Conservation (phyloP, 495 filamentous ascomycete genomes). For the Daldinia concentrica region DNA sequence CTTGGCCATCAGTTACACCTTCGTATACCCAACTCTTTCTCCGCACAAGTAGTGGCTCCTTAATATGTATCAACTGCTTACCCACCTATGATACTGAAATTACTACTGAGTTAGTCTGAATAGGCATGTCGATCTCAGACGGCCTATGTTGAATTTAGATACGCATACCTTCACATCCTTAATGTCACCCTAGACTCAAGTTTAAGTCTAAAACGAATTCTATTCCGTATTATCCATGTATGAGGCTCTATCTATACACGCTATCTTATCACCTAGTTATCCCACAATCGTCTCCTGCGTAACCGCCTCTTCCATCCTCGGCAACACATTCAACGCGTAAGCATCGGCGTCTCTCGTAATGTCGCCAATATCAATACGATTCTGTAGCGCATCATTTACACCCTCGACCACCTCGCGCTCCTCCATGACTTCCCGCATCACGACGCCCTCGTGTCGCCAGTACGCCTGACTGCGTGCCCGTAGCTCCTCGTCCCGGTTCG, state of each 20-base stretch:
- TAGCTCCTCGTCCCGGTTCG: conserved; percentile 61
- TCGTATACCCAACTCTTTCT: conserved; percentile 7
- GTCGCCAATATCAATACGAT: conserved; percentile 59
- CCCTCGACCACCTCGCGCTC: conserved; percentile 67
- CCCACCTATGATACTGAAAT: neutral
- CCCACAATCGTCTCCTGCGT: neutral
- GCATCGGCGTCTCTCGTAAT: conserved; percentile 63
- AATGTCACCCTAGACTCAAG: neutral
- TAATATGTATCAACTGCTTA: neutral
- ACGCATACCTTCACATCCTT: neutral
- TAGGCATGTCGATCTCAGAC: neutral
- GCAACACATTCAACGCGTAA: conserved; percentile 60
- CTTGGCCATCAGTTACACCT: neutral
- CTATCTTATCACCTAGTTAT: neutral
- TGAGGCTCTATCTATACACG: neutral
- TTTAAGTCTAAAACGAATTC: neutral
- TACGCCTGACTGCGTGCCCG: conserved; percentile 56
- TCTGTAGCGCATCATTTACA: conserved; percentile 62
- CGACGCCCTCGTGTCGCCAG: conserved; percentile 62
- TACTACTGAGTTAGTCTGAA: neutral
- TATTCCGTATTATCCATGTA: neutral
- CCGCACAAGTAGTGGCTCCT: neutral
- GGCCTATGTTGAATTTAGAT: neutral
- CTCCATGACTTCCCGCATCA: conserved; percentile 68
- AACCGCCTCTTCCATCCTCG: conserved; percentile 30